Conservation (phyloP, 208 protist species). For the Leptomonas pyrrhocoris region DNA sequence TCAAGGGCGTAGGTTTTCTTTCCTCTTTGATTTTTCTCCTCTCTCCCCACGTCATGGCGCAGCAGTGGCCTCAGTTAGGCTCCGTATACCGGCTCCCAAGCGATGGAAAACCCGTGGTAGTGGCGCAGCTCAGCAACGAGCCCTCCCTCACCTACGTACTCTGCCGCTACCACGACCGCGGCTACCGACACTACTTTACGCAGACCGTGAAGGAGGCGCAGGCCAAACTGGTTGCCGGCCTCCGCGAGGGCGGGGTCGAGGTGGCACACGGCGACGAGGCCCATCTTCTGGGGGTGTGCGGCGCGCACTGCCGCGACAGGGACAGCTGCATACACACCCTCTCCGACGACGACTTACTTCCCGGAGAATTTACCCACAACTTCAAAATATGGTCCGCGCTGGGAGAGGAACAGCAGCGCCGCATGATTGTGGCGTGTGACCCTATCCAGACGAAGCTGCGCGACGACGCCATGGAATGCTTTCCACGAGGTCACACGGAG, state of each 20-base stretch:
- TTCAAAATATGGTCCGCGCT: neutral
- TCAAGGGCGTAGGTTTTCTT: too few species aligned
- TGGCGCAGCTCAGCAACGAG: slow-evolving; percentile 14
- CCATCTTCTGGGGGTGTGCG: slow-evolving; percentile 11
- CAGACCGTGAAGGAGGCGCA: neutral
- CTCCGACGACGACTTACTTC: neutral
- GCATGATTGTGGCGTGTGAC: slow-evolving; percentile 26
- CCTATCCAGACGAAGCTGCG: slow-evolving; percentile 20
- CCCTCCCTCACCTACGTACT: neutral
- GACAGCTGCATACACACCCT: slow-evolving; percentile 14
- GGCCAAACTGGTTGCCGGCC: neutral
- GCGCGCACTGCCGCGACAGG: slow-evolving; percentile 11
- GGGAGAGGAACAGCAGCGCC: neutral
- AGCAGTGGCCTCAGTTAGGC: neutral
- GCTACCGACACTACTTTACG: slow-evolving; percentile 13
- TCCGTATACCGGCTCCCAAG: neutral
- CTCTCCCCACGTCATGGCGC: too few species aligned
- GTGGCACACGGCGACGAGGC: neutral
- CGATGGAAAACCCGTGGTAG: neutral
- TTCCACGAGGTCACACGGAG: slow-evolving; percentile 4
- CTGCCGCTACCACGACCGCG: neutral
- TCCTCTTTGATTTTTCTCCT: too few species aligned
- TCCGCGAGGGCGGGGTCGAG: slow-evolving; percentile 13
- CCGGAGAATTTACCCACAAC: too few species aligned
- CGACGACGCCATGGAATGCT: slow-evolving; percentile 29